Evolutionary conservation across 805 yeast species (phyloP).

Genomic region (Candida koratica): DNA sequence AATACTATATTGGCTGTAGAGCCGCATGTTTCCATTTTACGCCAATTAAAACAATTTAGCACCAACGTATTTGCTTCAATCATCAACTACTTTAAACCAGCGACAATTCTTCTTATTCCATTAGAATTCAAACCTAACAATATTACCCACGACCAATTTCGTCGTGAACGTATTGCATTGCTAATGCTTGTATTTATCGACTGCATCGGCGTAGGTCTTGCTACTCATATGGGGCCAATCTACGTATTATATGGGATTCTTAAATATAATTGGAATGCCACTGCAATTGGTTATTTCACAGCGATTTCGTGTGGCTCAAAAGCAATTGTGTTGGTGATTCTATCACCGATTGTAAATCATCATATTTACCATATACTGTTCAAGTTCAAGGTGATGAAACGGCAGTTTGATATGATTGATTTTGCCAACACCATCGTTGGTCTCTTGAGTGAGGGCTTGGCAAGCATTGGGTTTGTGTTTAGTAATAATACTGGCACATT

Average conservation of each 20-base stretch:
- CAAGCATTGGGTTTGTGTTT: conserved; percentile 31
- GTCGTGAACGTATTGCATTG: conserved; percentile 33
- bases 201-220: conserved; percentile 28
- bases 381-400: conserved; percentile 29
- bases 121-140: conserved; percentile 24
- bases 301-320: conserved; percentile 49
- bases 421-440: conserved; percentile 34
- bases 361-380: conserved; percentile 28
- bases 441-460: conserved; percentile 35
- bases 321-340: conserved; percentile 45
- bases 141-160: conserved; percentile 15
- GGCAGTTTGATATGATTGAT: conserved; percentile 54
- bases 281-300: conserved; percentile 52
- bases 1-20: neutral
- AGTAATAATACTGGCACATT: conserved; percentile 28
- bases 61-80: neutral
- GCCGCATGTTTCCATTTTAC: neutral
- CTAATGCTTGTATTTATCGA: conserved; percentile 49
- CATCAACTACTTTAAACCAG: conserved; percentile 39
- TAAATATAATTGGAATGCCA: conserved; percentile 51
- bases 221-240: conserved; percentile 24
- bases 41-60: neutral
- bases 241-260: conserved; percentile 51
- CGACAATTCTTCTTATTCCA: conserved; percentile 54
- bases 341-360: conserved; percentile 49